Percentiles rank a stretch among this genome's conserved stretches.
Evolutionary conservation across 805 yeast genomes (phyloP).

Genomic region (Wickerhamiella dianesei): DNA sequence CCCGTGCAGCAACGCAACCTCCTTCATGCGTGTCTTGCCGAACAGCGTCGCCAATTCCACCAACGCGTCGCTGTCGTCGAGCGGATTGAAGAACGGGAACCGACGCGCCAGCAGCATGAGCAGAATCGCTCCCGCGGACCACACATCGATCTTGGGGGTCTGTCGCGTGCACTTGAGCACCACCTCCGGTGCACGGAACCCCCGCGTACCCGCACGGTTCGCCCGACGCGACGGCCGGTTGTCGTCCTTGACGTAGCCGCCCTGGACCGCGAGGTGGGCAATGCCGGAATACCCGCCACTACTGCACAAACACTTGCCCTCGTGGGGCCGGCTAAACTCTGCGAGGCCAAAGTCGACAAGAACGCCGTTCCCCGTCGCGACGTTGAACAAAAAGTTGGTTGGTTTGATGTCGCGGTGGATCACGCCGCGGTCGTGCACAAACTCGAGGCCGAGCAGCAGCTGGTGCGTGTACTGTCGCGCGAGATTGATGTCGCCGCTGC

Average conservation of each 20-base stretch:
- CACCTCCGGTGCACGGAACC: constrained; percentile 91
- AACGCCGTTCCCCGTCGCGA: constrained; percentile 56
- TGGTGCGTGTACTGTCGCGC: constrained; percentile 71
- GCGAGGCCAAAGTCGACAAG: constrained; percentile 89
- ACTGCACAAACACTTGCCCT: constrained; percentile 12
- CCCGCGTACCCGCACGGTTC: constrained; percentile 93
- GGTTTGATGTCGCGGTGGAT: constrained; percentile 91
- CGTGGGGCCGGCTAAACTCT: constrained; percentile 33
- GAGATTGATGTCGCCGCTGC: constrained; percentile 66
- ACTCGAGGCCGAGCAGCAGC: constrained; percentile 57
- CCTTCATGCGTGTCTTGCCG: constrained; percentile 59
- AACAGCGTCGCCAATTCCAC: constrained; percentile 71
- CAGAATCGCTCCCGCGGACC: constrained; percentile 88
- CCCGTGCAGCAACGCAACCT: constrained; percentile 77
- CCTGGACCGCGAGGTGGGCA: constrained; percentile 24
- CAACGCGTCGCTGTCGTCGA: constrained; percentile 85
- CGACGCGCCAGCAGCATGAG: constrained; percentile 63
- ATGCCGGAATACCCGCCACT: constrained; percentile 15
- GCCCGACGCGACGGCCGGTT: constrained; percentile 81
- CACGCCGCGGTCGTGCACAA: constrained; percentile 61
- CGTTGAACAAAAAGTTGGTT: constrained; percentile 60
- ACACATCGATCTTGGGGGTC: constrained; percentile 66
- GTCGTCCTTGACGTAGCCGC: constrained; percentile 80
- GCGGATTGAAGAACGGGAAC: constrained; percentile 87
- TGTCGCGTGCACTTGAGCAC: constrained; percentile 76